Conservation (phyloP, 1,284 basidiomycete genomes). For the Leccinum huronense region DNA sequence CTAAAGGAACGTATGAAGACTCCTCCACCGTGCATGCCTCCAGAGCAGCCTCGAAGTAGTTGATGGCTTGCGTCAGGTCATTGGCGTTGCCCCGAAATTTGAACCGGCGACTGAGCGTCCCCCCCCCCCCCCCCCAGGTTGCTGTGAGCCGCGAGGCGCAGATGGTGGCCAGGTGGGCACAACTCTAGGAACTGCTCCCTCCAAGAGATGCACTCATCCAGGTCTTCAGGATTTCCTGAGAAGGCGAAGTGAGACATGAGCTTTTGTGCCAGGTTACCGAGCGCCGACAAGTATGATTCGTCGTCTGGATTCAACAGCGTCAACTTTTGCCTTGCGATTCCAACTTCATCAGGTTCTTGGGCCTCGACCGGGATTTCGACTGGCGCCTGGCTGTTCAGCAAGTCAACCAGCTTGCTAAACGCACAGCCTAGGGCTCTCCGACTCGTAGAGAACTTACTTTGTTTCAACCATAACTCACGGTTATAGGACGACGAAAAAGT, state of each 20-base stretch:
- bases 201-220: slow-evolving; percentile 23
- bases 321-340: slow-evolving; percentile 18
- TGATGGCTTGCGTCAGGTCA: slow-evolving; percentile 24
- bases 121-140: slow-evolving; percentile 12
- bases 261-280: slow-evolving; percentile 11
- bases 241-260: slow-evolving; percentile 22
- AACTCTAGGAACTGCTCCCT: slow-evolving; percentile 13
- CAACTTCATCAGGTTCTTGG: slow-evolving; percentile 17
- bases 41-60: slow-evolving; percentile 17
- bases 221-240: slow-evolving; percentile 16
- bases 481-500: background rate
- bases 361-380: background rate
- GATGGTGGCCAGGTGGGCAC: slow-evolving; percentile 9
- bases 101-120: slow-evolving; percentile 22
- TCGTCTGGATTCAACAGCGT: slow-evolving; percentile 14
- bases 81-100: slow-evolving; percentile 13
- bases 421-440: background rate
- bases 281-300: slow-evolving; percentile 18
- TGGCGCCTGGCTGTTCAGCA: slow-evolving; percentile 9
- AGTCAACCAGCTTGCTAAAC: background rate
- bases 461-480: slow-evolving; percentile 6
- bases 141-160: slow-evolving; percentile 14
- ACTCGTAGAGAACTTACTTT: slow-evolving; percentile 6
- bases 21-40: slow-evolving; percentile 16
- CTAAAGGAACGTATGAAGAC: slow-evolving; percentile 16